phyloP scores from a whole-genome alignment of 768 basidiomycete species.

The Lactarius psammicola region DNA sequence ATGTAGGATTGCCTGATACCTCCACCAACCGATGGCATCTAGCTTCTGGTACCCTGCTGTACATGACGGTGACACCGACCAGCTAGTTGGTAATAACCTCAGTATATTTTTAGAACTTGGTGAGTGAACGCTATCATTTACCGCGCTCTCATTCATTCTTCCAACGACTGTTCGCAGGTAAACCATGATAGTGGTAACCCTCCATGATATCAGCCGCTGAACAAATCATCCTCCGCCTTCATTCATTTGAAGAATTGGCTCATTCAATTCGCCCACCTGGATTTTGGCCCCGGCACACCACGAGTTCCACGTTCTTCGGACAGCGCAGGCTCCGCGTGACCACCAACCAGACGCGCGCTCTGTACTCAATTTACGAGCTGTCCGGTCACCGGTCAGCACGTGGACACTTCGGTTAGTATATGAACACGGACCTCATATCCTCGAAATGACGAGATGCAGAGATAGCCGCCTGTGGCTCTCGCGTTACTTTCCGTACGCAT shows the following conservation, averaged over 20 bases:
- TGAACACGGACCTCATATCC: neutral
- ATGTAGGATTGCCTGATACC: neutral
- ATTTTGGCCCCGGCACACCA: neutral
- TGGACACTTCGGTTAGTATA: neutral
- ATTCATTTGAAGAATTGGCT: neutral
- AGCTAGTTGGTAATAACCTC: too few relatives aligned
- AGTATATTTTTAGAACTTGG: neutral
- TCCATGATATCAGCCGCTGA: neutral
- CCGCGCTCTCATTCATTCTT: neutral
- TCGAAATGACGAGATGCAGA: neutral
- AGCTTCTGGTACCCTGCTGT: neutral
- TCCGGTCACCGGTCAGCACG: neutral
- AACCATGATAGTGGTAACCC: conserved; percentile 9
- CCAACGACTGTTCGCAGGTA: neutral
- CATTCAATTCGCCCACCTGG: neutral
- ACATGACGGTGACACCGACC: neutral
- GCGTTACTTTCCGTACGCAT: neutral
- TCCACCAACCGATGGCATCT: neutral
- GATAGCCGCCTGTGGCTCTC: neutral
- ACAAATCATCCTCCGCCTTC: neutral
- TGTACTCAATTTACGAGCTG: neutral
- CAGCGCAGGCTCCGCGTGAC: neutral
- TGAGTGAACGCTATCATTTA: neutral
- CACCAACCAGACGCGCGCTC: neutral
- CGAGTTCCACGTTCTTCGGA: neutral